Percentiles rank a stretch among this genome's conserved stretches.
These are phyloP conservation scores for Acer campestre DNA, from an alignment of 345 rosid genomes.

Conservation along the genomic window DNA sequence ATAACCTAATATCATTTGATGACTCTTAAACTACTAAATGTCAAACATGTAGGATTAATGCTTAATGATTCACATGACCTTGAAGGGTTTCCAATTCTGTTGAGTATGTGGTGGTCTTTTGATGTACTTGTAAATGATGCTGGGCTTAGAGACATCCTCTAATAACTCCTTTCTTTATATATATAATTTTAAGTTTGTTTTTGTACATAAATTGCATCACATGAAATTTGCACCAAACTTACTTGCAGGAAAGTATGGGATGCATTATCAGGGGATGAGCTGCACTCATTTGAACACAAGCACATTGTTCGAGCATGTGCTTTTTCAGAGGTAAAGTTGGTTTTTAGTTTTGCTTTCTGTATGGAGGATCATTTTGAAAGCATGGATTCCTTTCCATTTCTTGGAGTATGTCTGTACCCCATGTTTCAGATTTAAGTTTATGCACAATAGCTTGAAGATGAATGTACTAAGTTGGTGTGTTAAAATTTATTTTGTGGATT, in stretches of 20 bases:
- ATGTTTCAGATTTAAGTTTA: neutral
- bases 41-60: neutral
- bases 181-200: neutral
- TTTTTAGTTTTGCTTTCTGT: neutral
- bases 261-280: slow-evolving; percentile 44
- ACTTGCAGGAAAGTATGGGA: slow-evolving; percentile 47
- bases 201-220: neutral
- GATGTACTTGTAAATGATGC: neutral
- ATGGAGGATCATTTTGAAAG: too few species aligned
- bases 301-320: slow-evolving; percentile 50
- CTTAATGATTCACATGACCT: neutral
- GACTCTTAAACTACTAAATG: neutral
- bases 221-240: neutral
- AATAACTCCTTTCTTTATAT: neutral
- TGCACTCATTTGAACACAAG: slow-evolving; percentile 50
- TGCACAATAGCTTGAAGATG: slow-evolving; percentile 3
- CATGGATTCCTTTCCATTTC: neutral
- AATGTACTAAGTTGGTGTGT: neutral
- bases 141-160: neutral
- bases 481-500: neutral
- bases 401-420: neutral
- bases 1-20: neutral
- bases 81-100: neutral
- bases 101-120: neutral
- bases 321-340: slow-evolving; percentile 42